phyloP scores from a whole-genome alignment of 805 yeast genomes.

The Lachancea waltii region DNA sequence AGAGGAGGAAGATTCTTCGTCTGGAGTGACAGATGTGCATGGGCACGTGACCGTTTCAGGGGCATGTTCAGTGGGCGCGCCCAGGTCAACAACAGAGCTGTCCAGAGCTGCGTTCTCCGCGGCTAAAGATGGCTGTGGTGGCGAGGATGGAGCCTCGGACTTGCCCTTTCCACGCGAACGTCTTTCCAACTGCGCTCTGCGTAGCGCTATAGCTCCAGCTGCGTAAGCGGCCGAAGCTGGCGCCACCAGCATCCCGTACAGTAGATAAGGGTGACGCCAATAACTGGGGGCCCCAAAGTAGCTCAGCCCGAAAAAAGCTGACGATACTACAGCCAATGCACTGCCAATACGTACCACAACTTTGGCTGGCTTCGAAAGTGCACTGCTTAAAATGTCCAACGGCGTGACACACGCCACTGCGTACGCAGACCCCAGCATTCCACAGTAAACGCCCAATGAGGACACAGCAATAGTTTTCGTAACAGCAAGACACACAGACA shows the following conservation, averaged over 20 bases:
- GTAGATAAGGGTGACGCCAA: constrained; percentile 66
- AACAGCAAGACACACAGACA: constrained; percentile 50
- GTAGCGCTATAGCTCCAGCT: background rate
- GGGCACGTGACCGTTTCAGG: constrained; percentile 13
- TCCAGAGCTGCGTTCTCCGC: constrained; percentile 12
- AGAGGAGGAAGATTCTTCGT: constrained; percentile 5
- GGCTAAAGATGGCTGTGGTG: background rate
- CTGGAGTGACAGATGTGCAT: constrained; percentile 9
- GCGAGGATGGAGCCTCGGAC: background rate
- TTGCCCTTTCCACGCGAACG: constrained; percentile 2
- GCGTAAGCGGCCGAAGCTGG: constrained; percentile 6
- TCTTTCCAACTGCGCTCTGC: constrained; percentile 3
- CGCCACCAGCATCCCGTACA: constrained; percentile 37
- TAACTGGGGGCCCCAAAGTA: constrained; percentile 47
- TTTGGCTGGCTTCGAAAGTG: constrained; percentile 14
- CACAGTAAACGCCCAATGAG: constrained; percentile 58
- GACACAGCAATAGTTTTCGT: constrained; percentile 60
- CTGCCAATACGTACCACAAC: constrained; percentile 22
- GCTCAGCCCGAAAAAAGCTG: constrained; percentile 49
- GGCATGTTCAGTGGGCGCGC: constrained; percentile 9
- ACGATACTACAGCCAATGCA: constrained; percentile 42
- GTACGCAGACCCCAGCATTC: constrained; percentile 31
- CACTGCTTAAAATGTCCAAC: constrained; percentile 15
- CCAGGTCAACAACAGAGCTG: constrained; percentile 28
- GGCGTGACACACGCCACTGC: constrained; percentile 29